Conservation (phyloP, 257 asterid genomes). For the Nicotiana knightiana region DNA sequence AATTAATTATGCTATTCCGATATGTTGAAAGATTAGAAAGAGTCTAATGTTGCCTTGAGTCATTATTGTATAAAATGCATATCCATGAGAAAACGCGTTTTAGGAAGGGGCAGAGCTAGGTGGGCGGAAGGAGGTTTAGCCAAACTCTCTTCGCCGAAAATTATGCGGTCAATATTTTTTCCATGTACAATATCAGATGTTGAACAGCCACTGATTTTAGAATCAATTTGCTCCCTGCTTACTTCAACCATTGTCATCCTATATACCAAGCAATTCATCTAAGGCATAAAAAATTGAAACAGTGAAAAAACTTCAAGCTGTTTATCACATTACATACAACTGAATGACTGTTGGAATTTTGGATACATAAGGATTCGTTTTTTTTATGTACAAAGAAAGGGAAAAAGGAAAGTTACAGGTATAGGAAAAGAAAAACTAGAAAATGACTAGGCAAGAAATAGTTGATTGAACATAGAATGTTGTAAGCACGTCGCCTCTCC, state of each 20-base stretch:
- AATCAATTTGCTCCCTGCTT: neutral
- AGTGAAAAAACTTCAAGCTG: neutral
- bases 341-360: neutral
- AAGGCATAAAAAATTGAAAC: neutral
- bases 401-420: neutral
- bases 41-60: neutral
- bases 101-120: too few species aligned
- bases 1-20: too few species aligned
- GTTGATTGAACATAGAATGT: neutral
- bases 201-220: neutral
- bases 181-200: too few species aligned
- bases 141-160: too few species aligned
- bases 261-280: neutral
- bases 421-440: neutral
- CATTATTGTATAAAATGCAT: neutral
- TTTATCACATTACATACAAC: neutral
- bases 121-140: too few species aligned
- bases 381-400: conserved; percentile 20
- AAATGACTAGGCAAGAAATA: neutral
- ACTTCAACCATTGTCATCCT: neutral
- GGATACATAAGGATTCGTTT: neutral
- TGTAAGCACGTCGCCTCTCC: conserved; percentile 13
- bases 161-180: too few species aligned
- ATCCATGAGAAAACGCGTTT: neutral
- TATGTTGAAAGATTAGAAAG: neutral